These are phyloP conservation scores for California macrophylla DNA, from an alignment of 441 rosid species.

Conservation along the genomic window DNA sequence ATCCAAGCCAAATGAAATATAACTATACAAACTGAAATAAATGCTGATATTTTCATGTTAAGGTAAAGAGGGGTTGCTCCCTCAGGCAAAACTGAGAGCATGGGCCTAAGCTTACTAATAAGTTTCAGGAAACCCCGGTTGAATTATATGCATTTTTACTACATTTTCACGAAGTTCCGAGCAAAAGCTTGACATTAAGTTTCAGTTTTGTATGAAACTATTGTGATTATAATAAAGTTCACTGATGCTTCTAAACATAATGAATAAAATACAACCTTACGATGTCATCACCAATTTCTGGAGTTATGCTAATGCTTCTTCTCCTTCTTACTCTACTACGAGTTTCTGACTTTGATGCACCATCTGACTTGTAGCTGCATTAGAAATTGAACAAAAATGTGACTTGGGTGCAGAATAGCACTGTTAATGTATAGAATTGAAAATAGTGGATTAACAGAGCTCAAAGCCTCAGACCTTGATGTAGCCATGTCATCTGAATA, in stretches of 20 bases:
- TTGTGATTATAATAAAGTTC: neutral
- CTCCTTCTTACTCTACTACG: conserved; percentile 89
- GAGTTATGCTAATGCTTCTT: conserved; percentile 87
- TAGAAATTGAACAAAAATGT: conserved; percentile 21
- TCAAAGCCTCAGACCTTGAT: conserved; percentile 54
- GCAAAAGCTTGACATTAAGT: too few relatives aligned
- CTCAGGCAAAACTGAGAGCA: neutral
- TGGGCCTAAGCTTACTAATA: too few relatives aligned
- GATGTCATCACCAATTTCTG: conserved; percentile 77
- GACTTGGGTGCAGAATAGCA: conserved; percentile 11
- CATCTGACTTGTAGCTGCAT: conserved; percentile 66
- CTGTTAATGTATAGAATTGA: neutral
- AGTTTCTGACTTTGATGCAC: conserved; percentile 66
- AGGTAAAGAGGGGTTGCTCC: neutral
- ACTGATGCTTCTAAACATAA: conserved; percentile 8
- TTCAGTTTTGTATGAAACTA: too few relatives aligned
- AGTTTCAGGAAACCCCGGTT: too few relatives aligned
- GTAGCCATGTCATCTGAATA: conserved; percentile 52
- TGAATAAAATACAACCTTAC: conserved; percentile 64
- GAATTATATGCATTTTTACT: too few relatives aligned
- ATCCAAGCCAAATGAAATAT: neutral
- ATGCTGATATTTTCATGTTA: too few relatives aligned
- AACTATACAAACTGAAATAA: neutral
- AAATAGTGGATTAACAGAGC: conserved; percentile 1
- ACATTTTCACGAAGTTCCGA: too few relatives aligned